Conservation (phyloP, 768 basidiomycete species). For the Termitomyces sp. region DNA sequence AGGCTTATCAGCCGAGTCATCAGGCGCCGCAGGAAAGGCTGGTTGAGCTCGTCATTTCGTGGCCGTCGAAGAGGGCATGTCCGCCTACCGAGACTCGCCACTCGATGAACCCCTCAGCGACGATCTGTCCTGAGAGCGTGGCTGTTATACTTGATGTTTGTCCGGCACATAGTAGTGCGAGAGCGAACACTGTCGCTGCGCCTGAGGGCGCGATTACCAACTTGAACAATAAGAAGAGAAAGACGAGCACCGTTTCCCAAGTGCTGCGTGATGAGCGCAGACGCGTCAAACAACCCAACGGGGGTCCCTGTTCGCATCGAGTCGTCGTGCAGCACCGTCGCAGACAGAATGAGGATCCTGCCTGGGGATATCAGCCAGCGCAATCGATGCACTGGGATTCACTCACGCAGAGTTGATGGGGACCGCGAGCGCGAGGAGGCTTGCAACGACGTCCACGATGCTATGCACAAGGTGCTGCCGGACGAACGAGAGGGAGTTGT, state of each 20-base stretch:
- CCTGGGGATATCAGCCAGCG: background rate
- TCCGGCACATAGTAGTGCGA: slow-evolving; percentile 69
- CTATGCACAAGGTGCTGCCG: slow-evolving; percentile 50
- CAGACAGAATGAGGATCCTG: slow-evolving; percentile 68
- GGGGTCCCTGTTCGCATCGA: slow-evolving; percentile 25
- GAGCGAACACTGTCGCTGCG: slow-evolving; percentile 65
- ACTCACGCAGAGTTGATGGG: slow-evolving; percentile 67
- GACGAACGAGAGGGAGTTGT: slow-evolving; percentile 41
- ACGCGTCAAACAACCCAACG: slow-evolving; percentile 70
- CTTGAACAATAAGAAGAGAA: background rate
- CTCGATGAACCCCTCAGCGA: slow-evolving; percentile 74
- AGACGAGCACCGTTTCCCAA: slow-evolving; percentile 46
- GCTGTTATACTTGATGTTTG: slow-evolving; percentile 77
- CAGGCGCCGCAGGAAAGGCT: slow-evolving; percentile 60
- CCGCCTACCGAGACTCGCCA: slow-evolving; percentile 56
- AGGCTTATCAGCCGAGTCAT: slow-evolving; percentile 67
- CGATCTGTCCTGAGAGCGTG: slow-evolving; percentile 74
- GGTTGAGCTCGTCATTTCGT: background rate
- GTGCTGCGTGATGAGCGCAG: slow-evolving; percentile 46
- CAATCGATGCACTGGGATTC: too few species aligned
- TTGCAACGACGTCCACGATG: slow-evolving; percentile 49
- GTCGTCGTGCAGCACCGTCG: slow-evolving; percentile 56
- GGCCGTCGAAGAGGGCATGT: background rate
- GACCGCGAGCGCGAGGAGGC: slow-evolving; percentile 64
- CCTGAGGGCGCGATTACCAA: slow-evolving; percentile 27